Base-by-base conservation (phyloP, 2,329 filamentous ascomycete species). In the Monosporascus sp. region DNA sequence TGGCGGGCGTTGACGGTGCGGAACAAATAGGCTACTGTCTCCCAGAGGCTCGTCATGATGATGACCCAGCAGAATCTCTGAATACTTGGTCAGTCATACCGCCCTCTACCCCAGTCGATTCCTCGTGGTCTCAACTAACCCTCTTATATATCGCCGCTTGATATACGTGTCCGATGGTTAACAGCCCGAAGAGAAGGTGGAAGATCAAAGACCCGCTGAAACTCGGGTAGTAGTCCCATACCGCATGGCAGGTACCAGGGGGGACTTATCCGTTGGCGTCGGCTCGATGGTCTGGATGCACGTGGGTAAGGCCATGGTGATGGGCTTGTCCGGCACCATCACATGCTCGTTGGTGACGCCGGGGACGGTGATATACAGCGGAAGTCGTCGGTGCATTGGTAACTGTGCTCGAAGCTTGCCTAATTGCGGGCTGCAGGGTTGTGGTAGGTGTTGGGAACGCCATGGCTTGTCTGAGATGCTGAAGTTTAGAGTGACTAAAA, bases 51-150 rank as follows among this genome's bases (percentile, higher is more conserved):
- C n/a, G 67, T 68, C 68, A 70, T 70, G 55, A 68, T 62, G 34
- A 70, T 68, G 9, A 69, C 68, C 68, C 68, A 71, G 36, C 64
- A 69, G 60, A 67, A 71, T 44, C 51, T 57, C 63, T 65, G 42
- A 31, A 17, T 36, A 2, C 11, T 22, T 15, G 3, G 8, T 31
- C 18, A 22, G 36, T 58, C 27, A 55, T 37, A 25, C 24, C 25
- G 15, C 1, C 14, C 25, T 18, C 17, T 17, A 9, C 7, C 5
- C 37, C 48, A 37, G 15, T 14, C 3, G 20, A 18, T 5, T 14
- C 5, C n/a, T 14, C 8, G 17, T 4, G n/a, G 5, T 22, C 27
- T n/a, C 46, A 49, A 42, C 41, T 54, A 20, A 65, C 61, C 57
- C 65, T 65, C 49, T 55, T 59, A 47, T 65, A 56, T 11, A 39